Evolutionary conservation across 2,329 filamentous ascomycete species (phyloP).

Genomic region (Stromatinia cepivora): DNA sequence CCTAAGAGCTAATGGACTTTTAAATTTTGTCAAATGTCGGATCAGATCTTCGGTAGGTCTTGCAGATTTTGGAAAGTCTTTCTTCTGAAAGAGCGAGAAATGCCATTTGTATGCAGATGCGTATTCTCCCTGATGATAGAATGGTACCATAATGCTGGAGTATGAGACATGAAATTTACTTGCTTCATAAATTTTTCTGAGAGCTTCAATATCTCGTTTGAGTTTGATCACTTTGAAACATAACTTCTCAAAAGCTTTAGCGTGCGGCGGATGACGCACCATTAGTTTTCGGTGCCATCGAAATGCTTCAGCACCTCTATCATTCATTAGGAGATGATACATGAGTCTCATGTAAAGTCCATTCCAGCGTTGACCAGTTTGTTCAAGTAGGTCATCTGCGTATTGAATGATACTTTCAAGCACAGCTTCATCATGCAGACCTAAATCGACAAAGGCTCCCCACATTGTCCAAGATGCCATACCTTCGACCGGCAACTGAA

Average conservation of each 20-base stretch:
- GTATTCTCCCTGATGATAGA: conserved; percentile 44
- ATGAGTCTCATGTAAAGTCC: conserved; percentile 49
- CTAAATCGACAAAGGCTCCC: conserved; percentile 46
- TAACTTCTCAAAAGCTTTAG: conserved; percentile 42
- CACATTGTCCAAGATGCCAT: conserved; percentile 47
- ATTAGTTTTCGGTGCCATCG: conserved; percentile 38
- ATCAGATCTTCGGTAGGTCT: conserved; percentile 46
- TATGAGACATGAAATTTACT: conserved; percentile 46
- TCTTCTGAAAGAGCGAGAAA: conserved; percentile 44
- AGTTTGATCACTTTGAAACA: conserved; percentile 37
- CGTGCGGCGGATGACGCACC: conserved; percentile 39
- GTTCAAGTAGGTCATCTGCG: conserved; percentile 45
- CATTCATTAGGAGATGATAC: conserved; percentile 41
- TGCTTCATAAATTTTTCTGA: conserved; percentile 46
- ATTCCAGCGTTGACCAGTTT: conserved; percentile 42
- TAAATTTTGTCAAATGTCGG: conserved; percentile 42
- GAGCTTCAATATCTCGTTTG: conserved; percentile 39
- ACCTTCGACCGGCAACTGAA: conserved; percentile 45
- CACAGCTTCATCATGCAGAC: conserved; percentile 40
- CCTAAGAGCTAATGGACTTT: conserved; percentile 32
- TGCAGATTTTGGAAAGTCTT: conserved; percentile 46
- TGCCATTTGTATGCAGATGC: conserved; percentile 50
- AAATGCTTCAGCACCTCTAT: conserved; percentile 29
- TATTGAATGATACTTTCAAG: conserved; percentile 45
- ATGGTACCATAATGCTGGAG: conserved; percentile 43